phyloP scores from a whole-genome alignment of 2,329 filamentous ascomycete species.

The Ophiostoma tasmaniense region DNA sequence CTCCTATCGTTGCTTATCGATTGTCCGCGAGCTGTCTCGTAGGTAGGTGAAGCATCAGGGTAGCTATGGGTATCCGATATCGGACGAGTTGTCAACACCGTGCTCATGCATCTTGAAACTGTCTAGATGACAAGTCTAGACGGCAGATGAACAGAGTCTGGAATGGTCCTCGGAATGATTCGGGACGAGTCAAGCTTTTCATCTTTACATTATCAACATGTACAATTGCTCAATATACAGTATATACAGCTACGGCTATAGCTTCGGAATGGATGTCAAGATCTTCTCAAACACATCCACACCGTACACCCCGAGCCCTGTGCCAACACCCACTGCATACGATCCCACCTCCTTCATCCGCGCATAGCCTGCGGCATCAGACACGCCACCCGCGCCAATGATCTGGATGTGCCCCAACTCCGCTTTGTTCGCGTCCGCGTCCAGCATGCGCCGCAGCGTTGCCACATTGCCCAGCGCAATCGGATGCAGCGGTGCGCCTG shows the following conservation, averaged over 20 bases:
- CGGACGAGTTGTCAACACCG: neutral
- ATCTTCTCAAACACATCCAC: constrained; percentile 55
- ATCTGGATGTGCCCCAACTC: constrained; percentile 48
- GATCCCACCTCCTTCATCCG: constrained; percentile 63
- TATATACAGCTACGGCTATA: neutral
- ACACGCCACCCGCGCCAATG: constrained; percentile 66
- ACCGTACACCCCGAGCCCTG: constrained; percentile 57
- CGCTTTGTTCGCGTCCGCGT: constrained; percentile 31
- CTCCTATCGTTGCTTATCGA: neutral
- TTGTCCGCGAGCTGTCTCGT: neutral
- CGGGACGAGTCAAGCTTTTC: neutral
- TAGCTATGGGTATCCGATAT: neutral
- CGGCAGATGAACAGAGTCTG: neutral
- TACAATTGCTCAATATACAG: neutral
- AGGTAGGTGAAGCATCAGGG: neutral
- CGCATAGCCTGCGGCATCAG: constrained; percentile 51
- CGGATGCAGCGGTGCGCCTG: constrained; percentile 62
- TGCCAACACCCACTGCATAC: constrained; percentile 58
- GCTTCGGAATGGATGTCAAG: neutral
- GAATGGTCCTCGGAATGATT: neutral
- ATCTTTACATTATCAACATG: neutral
- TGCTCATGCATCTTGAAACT: neutral
- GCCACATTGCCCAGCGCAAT: constrained; percentile 67
- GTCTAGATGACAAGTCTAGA: too few species aligned
- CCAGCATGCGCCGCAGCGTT: constrained; percentile 54